Conservation (phyloP, 1,139 yeast species). For the Diutina scorzettiae region DNA sequence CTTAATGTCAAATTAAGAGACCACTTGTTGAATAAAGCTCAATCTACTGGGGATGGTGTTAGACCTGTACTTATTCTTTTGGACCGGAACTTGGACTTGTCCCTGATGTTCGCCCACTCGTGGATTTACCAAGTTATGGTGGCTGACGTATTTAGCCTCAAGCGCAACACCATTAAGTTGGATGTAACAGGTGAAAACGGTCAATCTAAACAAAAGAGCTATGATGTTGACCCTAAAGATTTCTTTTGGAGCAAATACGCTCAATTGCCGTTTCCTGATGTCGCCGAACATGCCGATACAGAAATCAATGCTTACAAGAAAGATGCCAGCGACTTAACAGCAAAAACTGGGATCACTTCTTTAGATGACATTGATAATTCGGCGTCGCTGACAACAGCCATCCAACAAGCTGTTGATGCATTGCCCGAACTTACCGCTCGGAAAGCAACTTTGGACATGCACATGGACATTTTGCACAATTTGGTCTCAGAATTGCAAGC, state of each 20-base stretch:
- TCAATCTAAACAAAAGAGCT: constrained; percentile 32
- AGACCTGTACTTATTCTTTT: constrained; percentile 70
- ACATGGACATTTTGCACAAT: constrained; percentile 88
- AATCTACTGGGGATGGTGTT: constrained; percentile 7
- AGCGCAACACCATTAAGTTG: constrained; percentile 57
- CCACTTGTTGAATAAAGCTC: constrained; percentile 60
- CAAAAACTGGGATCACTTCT: constrained; percentile 60
- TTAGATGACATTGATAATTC: constrained; percentile 65
- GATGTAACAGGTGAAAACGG: constrained; percentile 20
- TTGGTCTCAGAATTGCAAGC: constrained; percentile 74
- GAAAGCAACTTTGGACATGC: constrained; percentile 85
- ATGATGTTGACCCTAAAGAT: constrained; percentile 86
- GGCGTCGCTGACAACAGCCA: constrained; percentile 48
- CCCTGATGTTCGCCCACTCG: constrained; percentile 91
- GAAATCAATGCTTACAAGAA: constrained; percentile 72
- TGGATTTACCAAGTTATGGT: constrained; percentile 98
- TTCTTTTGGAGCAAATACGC: constrained; percentile 84
- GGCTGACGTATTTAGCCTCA: constrained; percentile 76
- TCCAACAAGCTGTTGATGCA: constrained; percentile 83
- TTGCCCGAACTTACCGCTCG: constrained; percentile 87
- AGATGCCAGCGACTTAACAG: constrained; percentile 80
- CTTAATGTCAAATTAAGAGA: constrained; percentile 76
- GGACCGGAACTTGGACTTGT: constrained; percentile 82
- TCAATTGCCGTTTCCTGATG: constrained; percentile 91
- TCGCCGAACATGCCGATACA: constrained; percentile 86